Base-by-base conservation (phyloP, 2,329 filamentous ascomycete genomes). In the Monosporascus cannonballus region DNA sequence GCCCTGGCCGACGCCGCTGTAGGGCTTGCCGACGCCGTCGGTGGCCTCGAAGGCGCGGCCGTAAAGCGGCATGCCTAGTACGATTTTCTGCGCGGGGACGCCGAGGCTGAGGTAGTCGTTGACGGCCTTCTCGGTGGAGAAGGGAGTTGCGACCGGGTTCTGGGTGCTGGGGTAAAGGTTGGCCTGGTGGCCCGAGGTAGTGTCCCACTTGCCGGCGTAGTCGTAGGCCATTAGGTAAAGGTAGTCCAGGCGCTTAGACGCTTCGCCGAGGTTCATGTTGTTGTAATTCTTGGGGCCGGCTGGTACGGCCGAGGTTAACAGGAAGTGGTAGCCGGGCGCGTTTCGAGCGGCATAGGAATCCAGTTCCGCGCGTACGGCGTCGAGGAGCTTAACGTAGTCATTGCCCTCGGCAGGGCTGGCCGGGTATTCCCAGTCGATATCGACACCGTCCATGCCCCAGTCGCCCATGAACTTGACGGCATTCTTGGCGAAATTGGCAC, bases 31-130 rank as follows among this genome's bases (percentile, higher is more conserved):
- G 1, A 85, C 77, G 0, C 89, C 89, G n/a, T 73, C 68, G 0
- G 90, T 80, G 27, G 48, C 69, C 47, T 76, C 70, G 63, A 93
- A 94, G 0, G 84, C 75, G 22, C 87, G 85, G 1, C 89, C 90
- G 65, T 94, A 94, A 7, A 95, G 74, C 0, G 90, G 89, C 78
- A 94, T 86, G 2, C 90, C 89, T 4, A 94, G 73, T 2, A 89
- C 79, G 51, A 95, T 80, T 68, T 93, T 93, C 50, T 68, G 65
- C 0, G 81, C 64, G 0, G 81, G 73, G 0, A 94, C 80, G 6
- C 84, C 85, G 4, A 79, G 78, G 1, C 72, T 67, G 34, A 84
- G 70, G 70, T 95, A 95, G 51, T 78, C 82, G 4, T 75, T 66
- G 44, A 95, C 71, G 3, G 88, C 87, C 18, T 73, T 70, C 34